Evolutionary conservation across 371 early-diverging fungal genomes (phyloP), one percentile per base, ranked within the genome.

Genomic region (Lichtheimia ramosa): DNA sequence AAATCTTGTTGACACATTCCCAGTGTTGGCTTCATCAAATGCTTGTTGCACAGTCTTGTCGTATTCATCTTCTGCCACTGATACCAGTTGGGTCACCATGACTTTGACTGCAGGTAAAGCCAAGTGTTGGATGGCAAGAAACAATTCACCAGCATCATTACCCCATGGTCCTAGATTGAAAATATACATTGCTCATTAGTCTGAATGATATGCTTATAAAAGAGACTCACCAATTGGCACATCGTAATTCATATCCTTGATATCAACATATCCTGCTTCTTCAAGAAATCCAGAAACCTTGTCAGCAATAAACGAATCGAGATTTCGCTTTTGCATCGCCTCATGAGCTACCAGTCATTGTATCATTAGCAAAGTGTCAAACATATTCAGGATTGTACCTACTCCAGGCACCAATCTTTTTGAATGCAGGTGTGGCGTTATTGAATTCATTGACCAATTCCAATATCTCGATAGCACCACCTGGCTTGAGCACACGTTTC

Each of bases 271-370:
- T 3, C 68, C 73, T 12, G 68, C 65, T 18, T 75, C 57, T 18
- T 54, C 34, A 7, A 75, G 48, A 28, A 61, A 71, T 18, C 41
- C 39, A 0, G 70, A 68, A 1, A 75, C 67, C 53, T 75, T 73
- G 13, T 71, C 68, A 23, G 74, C 79, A 48, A 79, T 70, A 40
- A 66, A 72, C 8, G 75, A 71, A 57, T 79, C 79, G 56, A 79
- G 62, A 1, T 59, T 51, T 34, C 73, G 59, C 3, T 64, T 51
- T 0, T 14, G 50, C 61, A 79, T 56, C 2, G 76, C 74, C 24
- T 68, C 25, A 20, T 75, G 49, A 34, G 75, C 79, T 79, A 46
- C 5, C 16, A 46, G 21, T 46, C n/a, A 46, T n/a, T 3, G 5
- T 5, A 46, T 20, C 3, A n/a, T 7, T 54, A 23, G 3, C 40